Evolutionary conservation across 768 basidiomycete species (phyloP).

Genomic region (Amanita pallidorosea): DNA sequence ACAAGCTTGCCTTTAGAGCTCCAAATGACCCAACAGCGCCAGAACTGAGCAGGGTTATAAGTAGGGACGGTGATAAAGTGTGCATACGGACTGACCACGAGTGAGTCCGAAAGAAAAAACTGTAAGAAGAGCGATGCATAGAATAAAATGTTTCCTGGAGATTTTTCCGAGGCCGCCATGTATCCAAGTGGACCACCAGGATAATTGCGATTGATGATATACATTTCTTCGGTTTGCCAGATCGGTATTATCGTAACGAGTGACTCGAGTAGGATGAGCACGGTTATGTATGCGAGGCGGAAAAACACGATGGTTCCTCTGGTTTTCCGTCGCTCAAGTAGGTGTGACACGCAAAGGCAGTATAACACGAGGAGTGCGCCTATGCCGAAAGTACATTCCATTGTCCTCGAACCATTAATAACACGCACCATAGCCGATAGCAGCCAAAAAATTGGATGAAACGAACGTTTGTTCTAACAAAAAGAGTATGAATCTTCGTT

Average conservation of each 20-base stretch:
- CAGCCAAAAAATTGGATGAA: not conserved
- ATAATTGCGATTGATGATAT: slow-evolving; percentile 31
- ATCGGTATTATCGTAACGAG: slow-evolving; percentile 28
- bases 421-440: not conserved
- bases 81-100: slow-evolving; percentile 17
- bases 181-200: slow-evolving; percentile 35
- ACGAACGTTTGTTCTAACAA: slow-evolving; percentile 1
- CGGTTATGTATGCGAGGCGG: slow-evolving; percentile 26
- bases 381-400: not conserved
- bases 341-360: not conserved
- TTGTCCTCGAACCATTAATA: not conserved
- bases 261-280: slow-evolving; percentile 26
- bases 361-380: slow-evolving; percentile 1
- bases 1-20: slow-evolving; percentile 14
- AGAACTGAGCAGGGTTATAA: slow-evolving; percentile 15
- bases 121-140: slow-evolving; percentile 30
- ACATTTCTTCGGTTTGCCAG: slow-evolving; percentile 27
- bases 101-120: slow-evolving; percentile 28
- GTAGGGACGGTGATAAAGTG: not conserved
- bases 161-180: slow-evolving; percentile 29
- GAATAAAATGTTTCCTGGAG: slow-evolving; percentile 27
- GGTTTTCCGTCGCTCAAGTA: not conserved
- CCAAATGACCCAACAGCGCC: slow-evolving; percentile 32
- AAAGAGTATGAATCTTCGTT: not conserved
- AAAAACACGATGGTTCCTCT: not conserved